phyloP scores from a whole-genome alignment of 148 eudicot genomes.

The Heliamphora exappendiculata region DNA sequence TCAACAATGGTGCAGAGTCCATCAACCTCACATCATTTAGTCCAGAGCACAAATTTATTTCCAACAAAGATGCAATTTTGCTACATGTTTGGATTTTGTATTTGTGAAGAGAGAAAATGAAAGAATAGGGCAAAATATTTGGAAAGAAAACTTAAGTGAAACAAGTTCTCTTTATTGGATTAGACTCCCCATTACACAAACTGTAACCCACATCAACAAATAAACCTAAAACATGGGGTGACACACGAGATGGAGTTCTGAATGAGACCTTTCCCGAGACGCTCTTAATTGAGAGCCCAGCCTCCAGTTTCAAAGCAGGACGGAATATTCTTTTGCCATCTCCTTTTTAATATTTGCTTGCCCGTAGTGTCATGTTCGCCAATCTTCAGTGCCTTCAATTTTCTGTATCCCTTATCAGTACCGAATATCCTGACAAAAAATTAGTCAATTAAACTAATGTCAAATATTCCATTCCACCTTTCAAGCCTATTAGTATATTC shows the following conservation, averaged over 20 bases:
- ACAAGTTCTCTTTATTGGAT: too few relatives aligned
- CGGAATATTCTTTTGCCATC: neutral
- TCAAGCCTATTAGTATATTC: neutral
- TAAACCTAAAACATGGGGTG: neutral
- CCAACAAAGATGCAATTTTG: neutral
- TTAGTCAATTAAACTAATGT: neutral
- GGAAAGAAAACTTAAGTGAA: neutral
- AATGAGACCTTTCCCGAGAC: neutral
- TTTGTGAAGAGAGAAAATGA: too few relatives aligned
- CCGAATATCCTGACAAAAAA: slow-evolving; percentile 59
- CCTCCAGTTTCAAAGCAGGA: neutral
- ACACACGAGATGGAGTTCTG: neutral
- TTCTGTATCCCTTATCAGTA: slow-evolving; percentile 74
- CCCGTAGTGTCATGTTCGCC: slow-evolving; percentile 29
- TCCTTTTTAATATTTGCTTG: slow-evolving; percentile 36
- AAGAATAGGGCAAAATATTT: neutral
- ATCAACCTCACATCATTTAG: too few relatives aligned
- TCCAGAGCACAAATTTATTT: neutral
- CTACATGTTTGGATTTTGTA: too few relatives aligned
- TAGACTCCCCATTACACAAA: slow-evolving; percentile 2
- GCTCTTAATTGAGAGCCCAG: neutral
- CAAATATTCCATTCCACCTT: neutral
- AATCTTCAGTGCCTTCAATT: slow-evolving; percentile 54
- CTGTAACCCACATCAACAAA: neutral
- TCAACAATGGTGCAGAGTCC: too few relatives aligned